Conservation (phyloP, 108 stramenopile genomes). For the Skeletonema menzelii region DNA sequence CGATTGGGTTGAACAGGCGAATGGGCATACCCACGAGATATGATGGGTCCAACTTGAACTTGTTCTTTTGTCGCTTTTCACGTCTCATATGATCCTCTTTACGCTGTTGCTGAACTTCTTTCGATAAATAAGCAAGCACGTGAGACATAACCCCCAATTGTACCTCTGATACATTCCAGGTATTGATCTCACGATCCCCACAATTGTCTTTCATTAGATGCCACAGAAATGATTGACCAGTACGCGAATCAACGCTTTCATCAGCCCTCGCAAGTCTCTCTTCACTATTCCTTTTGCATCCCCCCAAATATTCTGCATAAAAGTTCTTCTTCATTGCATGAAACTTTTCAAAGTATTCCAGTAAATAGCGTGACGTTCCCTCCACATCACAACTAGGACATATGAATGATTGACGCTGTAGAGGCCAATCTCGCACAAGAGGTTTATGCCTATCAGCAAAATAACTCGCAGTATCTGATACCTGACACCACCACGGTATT, state of each 20-base stretch:
- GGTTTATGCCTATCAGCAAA: not conserved
- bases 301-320: conserved; percentile 13
- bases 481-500: not conserved
- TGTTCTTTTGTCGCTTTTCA: conserved; percentile 19
- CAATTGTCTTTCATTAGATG: conserved; percentile 23
- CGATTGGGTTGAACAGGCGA: conserved; percentile 37
- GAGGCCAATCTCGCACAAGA: conserved; percentile 9
- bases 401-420: conserved; percentile 25
- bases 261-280: conserved; percentile 14
- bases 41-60: conserved; percentile 26
- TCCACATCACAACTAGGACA: conserved; percentile 48
- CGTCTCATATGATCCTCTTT: conserved; percentile 12
- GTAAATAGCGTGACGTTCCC: conserved; percentile 41
- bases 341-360: conserved; percentile 46
- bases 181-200: conserved; percentile 9
- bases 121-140: conserved; percentile 22
- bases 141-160: conserved; percentile 15
- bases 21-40: conserved; percentile 46
- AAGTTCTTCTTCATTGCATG: conserved; percentile 38
- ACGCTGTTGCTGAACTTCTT: conserved; percentile 23
- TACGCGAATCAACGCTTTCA: conserved; percentile 36
- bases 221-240: conserved; percentile 27
- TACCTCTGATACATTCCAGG: conserved; percentile 24
- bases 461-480: conserved; percentile 4
- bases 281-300: not conserved